phyloP scores from a whole-genome alignment of 805 yeast species.

The Myxozyma mucilagina region DNA sequence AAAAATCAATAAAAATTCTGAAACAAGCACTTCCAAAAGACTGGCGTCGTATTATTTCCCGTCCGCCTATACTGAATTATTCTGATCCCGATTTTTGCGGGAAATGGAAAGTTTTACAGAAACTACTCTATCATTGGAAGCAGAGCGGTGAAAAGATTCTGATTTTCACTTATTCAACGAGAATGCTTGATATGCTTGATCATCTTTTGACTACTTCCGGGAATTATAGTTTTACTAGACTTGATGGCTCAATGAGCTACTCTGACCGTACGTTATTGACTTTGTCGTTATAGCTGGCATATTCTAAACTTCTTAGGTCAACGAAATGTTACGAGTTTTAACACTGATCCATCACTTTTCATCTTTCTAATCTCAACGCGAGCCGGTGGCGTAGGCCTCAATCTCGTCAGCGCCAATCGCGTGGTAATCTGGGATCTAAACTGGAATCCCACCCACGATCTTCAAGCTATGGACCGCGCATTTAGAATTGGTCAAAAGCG shows the following conservation, averaged over 20 bases:
- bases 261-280: conserved; percentile 9
- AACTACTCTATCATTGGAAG: conserved; percentile 15
- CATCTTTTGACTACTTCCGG: conserved; percentile 6
- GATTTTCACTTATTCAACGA: conserved; percentile 23
- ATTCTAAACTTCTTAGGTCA: conserved; percentile 5
- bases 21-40: conserved; percentile 17
- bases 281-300: not conserved
- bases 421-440: conserved; percentile 28
- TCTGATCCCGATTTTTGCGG: conserved; percentile 28
- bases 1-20: conserved; percentile 3
- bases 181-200: conserved; percentile 21
- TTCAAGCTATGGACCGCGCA: conserved; percentile 30
- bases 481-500: conserved; percentile 27
- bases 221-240: conserved; percentile 13
- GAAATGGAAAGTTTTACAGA: conserved; percentile 22
- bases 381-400: conserved; percentile 29
- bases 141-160: conserved; percentile 21
- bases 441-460: conserved; percentile 31
- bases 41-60: conserved; percentile 4
- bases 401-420: conserved; percentile 27
- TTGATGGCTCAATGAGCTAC: conserved; percentile 20
- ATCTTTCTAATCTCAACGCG: conserved; percentile 24
- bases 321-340: conserved; percentile 19
- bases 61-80: conserved; percentile 21
- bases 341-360: conserved; percentile 12